Evolutionary conservation across 2,329 filamentous ascomycete species (phyloP).

Genomic region (Exserohilum rostratum): DNA sequence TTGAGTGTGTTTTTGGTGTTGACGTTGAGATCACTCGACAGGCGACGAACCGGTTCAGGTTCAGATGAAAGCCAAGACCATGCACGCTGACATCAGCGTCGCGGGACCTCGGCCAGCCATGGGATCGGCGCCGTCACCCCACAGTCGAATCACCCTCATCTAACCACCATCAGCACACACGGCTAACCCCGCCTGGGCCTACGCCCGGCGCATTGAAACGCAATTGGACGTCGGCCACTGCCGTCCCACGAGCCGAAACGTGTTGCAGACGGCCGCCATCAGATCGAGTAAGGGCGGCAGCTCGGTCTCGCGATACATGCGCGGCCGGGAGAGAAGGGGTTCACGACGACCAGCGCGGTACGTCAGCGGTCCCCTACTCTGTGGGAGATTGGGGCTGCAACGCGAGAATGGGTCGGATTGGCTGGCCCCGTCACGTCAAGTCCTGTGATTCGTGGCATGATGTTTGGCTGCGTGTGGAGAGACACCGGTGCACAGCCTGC

Average conservation of each 20-base stretch:
- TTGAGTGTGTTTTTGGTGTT: conserved; percentile 2
- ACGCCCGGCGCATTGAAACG: conserved; percentile 13
- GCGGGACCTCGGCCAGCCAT: conserved; percentile 16
- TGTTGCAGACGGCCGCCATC: conserved; percentile 16
- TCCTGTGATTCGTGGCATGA: conserved; percentile 45
- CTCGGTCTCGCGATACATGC: conserved; percentile 27
- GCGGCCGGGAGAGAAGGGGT: conserved; percentile 41
- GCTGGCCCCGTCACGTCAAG: conserved; percentile 18
- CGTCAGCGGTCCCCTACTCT: conserved; percentile 23
- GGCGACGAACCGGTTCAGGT: conserved; percentile 3
- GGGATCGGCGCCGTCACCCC: conserved; percentile 22
- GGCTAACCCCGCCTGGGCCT: conserved; percentile 25
- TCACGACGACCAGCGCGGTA: conserved; percentile 21
- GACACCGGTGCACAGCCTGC: conserved; percentile 33
- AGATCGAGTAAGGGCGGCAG: conserved; percentile 9
- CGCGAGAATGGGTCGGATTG: conserved; percentile 39
- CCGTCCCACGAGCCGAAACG: conserved; percentile 24
- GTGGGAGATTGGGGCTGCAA: conserved; percentile 16
- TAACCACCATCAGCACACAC: conserved; percentile 14
- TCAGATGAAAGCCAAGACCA: background rate
- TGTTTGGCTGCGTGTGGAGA: conserved; percentile 32
- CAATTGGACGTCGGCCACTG: conserved; percentile 23
- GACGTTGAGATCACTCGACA: conserved; percentile 7
- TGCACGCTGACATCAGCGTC: conserved; percentile 16
- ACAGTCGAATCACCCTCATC: conserved; percentile 25